Base-by-base conservation (phyloP, 2,329 filamentous ascomycete genomes). In the Monosporascus cannonballus region DNA sequence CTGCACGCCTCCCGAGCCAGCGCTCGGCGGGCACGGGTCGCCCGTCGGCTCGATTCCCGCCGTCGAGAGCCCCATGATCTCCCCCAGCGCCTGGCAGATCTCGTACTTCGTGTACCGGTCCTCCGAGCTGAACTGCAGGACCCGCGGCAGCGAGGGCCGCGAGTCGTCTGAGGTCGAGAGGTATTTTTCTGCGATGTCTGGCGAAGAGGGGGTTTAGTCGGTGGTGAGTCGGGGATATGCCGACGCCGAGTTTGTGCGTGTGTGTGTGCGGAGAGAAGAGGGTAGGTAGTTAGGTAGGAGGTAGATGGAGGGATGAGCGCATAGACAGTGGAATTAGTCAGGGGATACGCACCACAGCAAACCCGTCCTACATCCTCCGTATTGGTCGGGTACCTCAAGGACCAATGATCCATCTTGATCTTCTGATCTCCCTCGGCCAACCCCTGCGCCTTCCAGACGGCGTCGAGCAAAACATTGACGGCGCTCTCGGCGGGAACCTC, bases 61-160 rank as follows among this genome's bases (percentile, higher is more conserved):
- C 20, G 86, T 75, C 11, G 87, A 79, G 51, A 95, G 67, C 0
- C 86, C 89, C 78, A 95, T 84, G 54, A 96, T 89, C 54, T 90
- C 84, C 4, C 84, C 87, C 64, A 96, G 85, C 9, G 79, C 73
- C 71, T 89, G 74, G 67, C 89, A 92, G 52, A 96, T 96, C 68
- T 93, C 85, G 69, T 92, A 95, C 73, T 96, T 96, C 47, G 91
- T 96, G 76, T 86, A 88, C 59, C 78, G 81, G 61, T 96, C 89
- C 70, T 96, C 90, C 46, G 89, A 90, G 3, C 87, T 89, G 71
- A 96, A 96, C 51, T 96, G 91, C 18, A 96, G 76, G 44, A 91
- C 80, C 27, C 66, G 73, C 0, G 91, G 91, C 39, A 96, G 71
- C 17, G 73, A 65, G 11, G 73, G 67, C 49, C 76, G 72, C 38